Evolutionary conservation across 192 early-diverging fungal genomes (phyloP), one percentile per base, ranked within the genome.

Genomic region (Rhizophagus prolifer): DNA sequence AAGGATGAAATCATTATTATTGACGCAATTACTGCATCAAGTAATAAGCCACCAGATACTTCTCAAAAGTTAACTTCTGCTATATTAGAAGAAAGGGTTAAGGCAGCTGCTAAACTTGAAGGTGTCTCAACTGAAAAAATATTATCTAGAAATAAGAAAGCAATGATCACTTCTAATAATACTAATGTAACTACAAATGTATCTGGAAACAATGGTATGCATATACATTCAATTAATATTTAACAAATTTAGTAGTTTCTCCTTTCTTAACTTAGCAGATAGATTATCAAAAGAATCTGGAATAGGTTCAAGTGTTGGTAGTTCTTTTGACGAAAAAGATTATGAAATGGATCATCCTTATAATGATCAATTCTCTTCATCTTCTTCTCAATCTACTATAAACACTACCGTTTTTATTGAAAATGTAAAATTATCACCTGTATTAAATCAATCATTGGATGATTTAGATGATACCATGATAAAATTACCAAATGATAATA

Each of bases 221-320:
- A n/a, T 46, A 9, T 70, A 25, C 44, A 70, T 38, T 47, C 36
- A 23, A 9, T 44, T 25, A 0, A 5, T 23, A 44, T 46, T 70
- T 46, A 25, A 47, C 14, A 23, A 38, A 70, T 46, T 44, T 70
- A 9, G 19, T 36, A 31, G 68, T 54, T 66, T 34, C 21, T 4
- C 19, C 13, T 31, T 19, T 8, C 19, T 4, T 66, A 10, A 31
- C 21, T 34, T 26, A 74, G 72, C 46, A 65, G 44, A 62, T 65
- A 25, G 74, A 64, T 64, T 59, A 47, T 75, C 74, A 62, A 75
- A 75, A 46, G 74, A 75, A 47, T 75, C 60, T n/a, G 62, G 74
- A 26, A 65, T 65, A 26, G 74, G 60, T 36, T 75, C 74, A 34
- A 65, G 74, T 28, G 38, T 47, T 21, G 25, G 74, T 31, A 75